Base-by-base conservation (phyloP, 495 filamentous ascomycete species). In the Lophiostoma macrostomum region DNA sequence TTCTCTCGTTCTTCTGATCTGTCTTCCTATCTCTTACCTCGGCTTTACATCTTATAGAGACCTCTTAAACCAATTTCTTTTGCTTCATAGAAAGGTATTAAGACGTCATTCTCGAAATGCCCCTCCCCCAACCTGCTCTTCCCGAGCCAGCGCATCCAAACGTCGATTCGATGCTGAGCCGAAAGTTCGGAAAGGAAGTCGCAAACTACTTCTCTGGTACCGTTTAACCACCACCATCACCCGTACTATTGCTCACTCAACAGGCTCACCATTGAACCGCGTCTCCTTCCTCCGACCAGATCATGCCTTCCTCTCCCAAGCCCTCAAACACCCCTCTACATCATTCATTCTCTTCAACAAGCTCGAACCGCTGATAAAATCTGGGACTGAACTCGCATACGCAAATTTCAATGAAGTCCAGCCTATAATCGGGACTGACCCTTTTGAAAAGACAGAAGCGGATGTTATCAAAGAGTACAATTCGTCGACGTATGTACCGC, bases 131-230 rank as follows among this genome's bases (percentile, higher is more conserved):
- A 58, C 71, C 71, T 18, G 64, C 55, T 19, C 66, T 71, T 22
- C 82, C 82, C 4, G 72, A 73, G 39, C 80, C 82, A 40, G 78
- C 77, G 7, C 77, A 83, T 61, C 71, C 73, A 53, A 78, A 85
- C 64, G 78, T 87, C 63, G 82, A 91, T 74, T 88, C 86, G 5
- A 90, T 91, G 82, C 73, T 98, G 60, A 81, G 85, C 35, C 78
- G 84, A 39, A 93, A 87, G 53, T 96, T 95, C 69, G 93, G 93
- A 62, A 84, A 76, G 59, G 93, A 97, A 73, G 82, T 89, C 11
- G 82, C 85, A 59, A 97, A 98, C 73, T 98, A 97, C 78, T 97
- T 96, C 74, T 86, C 88, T 51, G 89, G 90, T 78, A 80, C 32
- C 11, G 19, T 27, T 52, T n/a, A 29, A 18, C 38, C 19, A 35